These are phyloP conservation scores for Rhipidocladum racemiflorum DNA, from an alignment of 176 grass and related monocot genomes.

Conservation along the genomic window DNA sequence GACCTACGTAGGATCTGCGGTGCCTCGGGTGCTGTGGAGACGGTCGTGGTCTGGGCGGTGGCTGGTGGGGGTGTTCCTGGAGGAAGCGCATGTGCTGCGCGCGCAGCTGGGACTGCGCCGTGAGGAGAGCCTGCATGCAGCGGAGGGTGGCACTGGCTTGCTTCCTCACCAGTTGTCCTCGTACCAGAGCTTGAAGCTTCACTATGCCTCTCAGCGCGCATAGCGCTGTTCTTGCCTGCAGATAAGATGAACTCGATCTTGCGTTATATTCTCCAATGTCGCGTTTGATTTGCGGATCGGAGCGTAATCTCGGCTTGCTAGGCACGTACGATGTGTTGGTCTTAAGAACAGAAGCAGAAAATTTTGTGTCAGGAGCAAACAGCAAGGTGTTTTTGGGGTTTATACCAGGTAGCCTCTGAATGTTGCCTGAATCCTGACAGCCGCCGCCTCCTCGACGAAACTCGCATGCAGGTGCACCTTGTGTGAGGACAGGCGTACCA, in stretches of 20 bases:
- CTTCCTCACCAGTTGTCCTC: constrained; percentile 81
- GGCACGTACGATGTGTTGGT: background rate
- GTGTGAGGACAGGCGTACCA: constrained; percentile 42
- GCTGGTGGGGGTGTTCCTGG: constrained; percentile 35
- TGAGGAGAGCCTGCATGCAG: constrained; percentile 77
- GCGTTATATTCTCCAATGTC: background rate
- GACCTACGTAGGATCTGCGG: constrained; percentile 53
- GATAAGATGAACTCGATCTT: background rate
- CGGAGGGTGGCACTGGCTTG: constrained; percentile 75
- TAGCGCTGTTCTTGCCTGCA: constrained; percentile 75
- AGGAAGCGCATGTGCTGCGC: constrained; percentile 48
- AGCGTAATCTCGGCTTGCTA: background rate
- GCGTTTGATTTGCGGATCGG: background rate
- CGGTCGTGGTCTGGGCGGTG: constrained; percentile 38
- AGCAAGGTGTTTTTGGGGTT: background rate
- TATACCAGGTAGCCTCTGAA: constrained; percentile 83
- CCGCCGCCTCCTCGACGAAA: constrained; percentile 47
- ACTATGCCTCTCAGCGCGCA: constrained; percentile 84
- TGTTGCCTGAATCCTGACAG: constrained; percentile 67
- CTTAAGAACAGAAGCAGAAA: background rate
- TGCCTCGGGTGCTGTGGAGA: constrained; percentile 60
- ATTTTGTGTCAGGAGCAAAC: background rate
- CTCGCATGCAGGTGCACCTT: constrained; percentile 3
- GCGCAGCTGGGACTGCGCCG: constrained; percentile 61
- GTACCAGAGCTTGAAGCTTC: constrained; percentile 78